Conservation (phyloP, 2,329 filamentous ascomycete species). For the Dactylellina sp. region DNA sequence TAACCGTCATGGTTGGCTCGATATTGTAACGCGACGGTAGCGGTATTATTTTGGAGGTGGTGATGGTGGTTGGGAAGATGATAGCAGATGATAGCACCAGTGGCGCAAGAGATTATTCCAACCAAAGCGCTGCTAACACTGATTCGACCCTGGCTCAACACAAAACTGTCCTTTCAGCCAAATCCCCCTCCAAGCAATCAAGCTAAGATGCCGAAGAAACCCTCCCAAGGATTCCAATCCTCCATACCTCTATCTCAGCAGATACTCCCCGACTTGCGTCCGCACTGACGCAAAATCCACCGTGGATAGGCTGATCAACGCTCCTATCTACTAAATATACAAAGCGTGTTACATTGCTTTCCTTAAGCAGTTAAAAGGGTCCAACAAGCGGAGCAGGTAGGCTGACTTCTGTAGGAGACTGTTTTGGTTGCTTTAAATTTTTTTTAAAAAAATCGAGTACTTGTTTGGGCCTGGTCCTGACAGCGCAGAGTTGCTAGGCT, state of each 20-base stretch:
- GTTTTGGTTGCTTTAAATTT: no score
- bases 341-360: no score
- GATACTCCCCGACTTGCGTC: no score
- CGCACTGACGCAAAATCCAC: no score
- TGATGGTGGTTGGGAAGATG: conserved; percentile 9
- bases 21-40: neutral
- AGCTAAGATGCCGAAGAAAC: neutral
- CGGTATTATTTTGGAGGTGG: neutral
- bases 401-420: no score
- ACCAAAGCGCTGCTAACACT: neutral
- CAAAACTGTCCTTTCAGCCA: neutral
- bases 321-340: no score
- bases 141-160: neutral
- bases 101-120: neutral
- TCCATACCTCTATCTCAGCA: neutral
- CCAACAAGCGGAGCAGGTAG: no score
- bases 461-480: neutral
- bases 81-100: conserved; percentile 4
- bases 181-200: neutral
- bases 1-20: conserved; percentile 79
- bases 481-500: neutral
- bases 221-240: no score
- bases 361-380: no score
- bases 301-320: no score
- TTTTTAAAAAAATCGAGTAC: no score